A percentile compares a stretch with the other conserved stretches of the same genome.
Evolutionary conservation across 441 rosid genomes (phyloP).

Genomic region (Corymbia citriodora): DNA sequence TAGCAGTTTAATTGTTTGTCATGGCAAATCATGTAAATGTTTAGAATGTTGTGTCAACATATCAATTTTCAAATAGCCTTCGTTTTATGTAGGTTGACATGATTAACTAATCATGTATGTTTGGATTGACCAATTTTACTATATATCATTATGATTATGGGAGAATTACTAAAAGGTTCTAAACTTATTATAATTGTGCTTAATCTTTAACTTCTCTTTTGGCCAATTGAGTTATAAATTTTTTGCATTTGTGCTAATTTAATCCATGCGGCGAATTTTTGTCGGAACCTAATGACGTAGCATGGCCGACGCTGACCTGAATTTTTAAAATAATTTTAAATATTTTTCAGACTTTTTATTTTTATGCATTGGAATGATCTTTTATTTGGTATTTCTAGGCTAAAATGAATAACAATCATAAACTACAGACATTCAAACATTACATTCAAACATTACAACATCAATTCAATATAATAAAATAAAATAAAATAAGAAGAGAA

Average conservation of each 20-base stretch:
- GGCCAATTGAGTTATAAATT: neutral
- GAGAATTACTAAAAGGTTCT: neutral
- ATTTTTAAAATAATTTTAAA: no score
- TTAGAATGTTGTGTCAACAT: neutral
- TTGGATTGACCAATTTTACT: neutral
- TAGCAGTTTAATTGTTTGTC: neutral
- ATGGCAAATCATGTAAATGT: neutral
- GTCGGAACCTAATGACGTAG: accelerated
- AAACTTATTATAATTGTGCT: no score
- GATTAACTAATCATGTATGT: neutral
- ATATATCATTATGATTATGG: neutral
- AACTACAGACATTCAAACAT: neutral
- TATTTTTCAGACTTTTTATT: no score
- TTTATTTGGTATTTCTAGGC: neutral
- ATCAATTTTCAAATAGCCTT: neutral
- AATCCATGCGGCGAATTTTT: no score
- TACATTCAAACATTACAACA: neutral
- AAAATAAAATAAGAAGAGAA: neutral
- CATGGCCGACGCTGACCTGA: neutral
- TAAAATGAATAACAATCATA: neutral
- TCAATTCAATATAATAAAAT: neutral
- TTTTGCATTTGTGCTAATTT: no score
- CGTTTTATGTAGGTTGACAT: neutral
- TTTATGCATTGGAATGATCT: neutral
- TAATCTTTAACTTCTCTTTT: no score